Conservation (phyloP, 352 stramenopile genomes). For the Pythium brassicae region DNA sequence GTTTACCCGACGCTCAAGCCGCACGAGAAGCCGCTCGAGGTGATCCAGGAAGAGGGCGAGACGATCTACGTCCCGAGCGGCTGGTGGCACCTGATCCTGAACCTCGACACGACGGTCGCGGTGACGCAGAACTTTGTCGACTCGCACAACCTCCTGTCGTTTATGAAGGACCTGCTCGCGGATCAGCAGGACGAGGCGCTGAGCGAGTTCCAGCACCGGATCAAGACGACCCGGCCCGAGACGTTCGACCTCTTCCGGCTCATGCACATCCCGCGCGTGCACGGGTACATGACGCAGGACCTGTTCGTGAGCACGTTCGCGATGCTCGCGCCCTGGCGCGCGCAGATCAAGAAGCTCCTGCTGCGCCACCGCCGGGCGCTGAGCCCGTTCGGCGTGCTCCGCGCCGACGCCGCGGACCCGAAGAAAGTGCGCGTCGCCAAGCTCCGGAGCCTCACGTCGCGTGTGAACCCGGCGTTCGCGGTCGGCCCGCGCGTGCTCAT, state of each 20-base stretch:
- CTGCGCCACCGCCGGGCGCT: constrained; percentile 38
- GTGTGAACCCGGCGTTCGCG: constrained; percentile 75
- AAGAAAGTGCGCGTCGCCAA: constrained; percentile 30
- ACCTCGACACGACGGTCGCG: constrained; percentile 92
- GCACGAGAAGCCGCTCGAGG: constrained; percentile 70
- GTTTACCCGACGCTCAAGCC: constrained; percentile 76
- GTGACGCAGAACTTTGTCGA: constrained; percentile 96
- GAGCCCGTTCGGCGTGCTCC: constrained; percentile 11
- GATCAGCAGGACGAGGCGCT: constrained; percentile 63
- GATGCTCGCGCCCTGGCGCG: constrained; percentile 54
- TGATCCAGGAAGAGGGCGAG: constrained; percentile 92
- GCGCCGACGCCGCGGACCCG: constrained; percentile 3
- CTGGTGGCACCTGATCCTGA: constrained; percentile 98
- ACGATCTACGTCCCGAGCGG: constrained; percentile 96
- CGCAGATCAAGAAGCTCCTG: constrained; percentile 47
- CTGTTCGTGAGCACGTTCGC: constrained; percentile 61
- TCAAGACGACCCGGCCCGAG: constrained; percentile 42
- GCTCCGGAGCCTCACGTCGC: constrained; percentile 63
- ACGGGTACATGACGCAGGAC: constrained; percentile 59
- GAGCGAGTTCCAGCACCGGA: constrained; percentile 41
- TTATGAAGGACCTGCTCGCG: constrained; percentile 64
- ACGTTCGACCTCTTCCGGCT: constrained; percentile 67
- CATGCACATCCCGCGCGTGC: constrained; percentile 44
- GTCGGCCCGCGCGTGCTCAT: constrained; percentile 54
- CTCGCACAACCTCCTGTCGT: constrained; percentile 73